Evolutionary conservation across 345 rosid genomes (phyloP).

Genomic region (Chamaenerion angustifolium): DNA sequence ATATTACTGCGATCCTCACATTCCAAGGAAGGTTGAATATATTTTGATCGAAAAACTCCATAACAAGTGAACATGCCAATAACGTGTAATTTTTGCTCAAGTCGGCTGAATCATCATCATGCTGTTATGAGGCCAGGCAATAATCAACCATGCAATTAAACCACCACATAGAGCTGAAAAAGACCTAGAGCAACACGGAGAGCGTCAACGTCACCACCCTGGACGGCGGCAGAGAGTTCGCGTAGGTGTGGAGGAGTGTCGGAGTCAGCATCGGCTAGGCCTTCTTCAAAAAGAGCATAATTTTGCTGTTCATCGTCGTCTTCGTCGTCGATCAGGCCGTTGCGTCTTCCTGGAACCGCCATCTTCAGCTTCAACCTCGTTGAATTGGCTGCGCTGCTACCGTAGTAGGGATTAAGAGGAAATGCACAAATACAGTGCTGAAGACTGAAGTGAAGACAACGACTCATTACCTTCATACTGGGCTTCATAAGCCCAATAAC

Average conservation of each 20-base stretch:
- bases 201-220: conserved; percentile 50
- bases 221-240: conserved; percentile 53
- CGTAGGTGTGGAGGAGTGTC: conserved; percentile 62
- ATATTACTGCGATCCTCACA: no score
- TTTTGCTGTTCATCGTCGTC: conserved; percentile 44
- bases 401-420: not conserved
- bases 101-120: no score
- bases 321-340: conserved; percentile 54
- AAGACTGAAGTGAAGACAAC: not conserved
- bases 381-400: no score
- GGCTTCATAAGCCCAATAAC: no score
- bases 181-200: conserved; percentile 67
- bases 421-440: not conserved
- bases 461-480: no score
- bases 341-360: conserved; percentile 73
- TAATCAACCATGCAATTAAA: not conserved
- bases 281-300: conserved; percentile 42
- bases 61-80: no score
- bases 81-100: no score
- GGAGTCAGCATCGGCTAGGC: conserved; percentile 30
- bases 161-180: not conserved
- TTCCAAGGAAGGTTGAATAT: no score
- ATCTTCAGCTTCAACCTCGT: conserved; percentile 10
- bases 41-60: no score
- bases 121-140: not conserved